Base-by-base conservation (phyloP, 805 yeast species). In the Lipomyces yamanashiensis region DNA sequence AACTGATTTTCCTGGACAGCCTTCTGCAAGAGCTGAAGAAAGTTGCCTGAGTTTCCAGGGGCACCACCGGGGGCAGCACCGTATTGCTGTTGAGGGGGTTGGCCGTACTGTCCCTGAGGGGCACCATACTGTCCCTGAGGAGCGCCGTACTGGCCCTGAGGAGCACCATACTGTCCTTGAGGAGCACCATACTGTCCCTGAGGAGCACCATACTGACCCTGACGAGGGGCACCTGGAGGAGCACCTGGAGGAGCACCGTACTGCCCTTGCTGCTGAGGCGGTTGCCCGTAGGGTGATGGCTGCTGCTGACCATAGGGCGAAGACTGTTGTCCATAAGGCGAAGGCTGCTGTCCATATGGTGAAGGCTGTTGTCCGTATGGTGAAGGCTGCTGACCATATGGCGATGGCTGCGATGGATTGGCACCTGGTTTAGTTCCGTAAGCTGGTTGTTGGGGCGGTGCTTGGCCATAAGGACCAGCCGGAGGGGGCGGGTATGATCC, bases 1-100 rank as follows among this genome's bases (percentile, higher is more conserved):
- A 73, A 62, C 3, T 52, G 54, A 63, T 73, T 73, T 55, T 73
- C 74, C 58, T 63, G 71, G 7, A 73, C 75, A 12, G 68, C 68
- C 23, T 58, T 53, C 47, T 56, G 60, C 17, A 73, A 67, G 21
- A 67, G 19, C 36, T 59, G 47, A 21, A 68, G 57, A 62, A 67
- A 71, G 43, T 66, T 65, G 21, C 52, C 48, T 8, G 37, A 37
- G 4, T 55, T 60, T 12, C 61, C 64, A 34, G 57, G 63, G 5
- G 65, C 67, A 37, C 23, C 15, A 15, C 55, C 7, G 52, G 41
- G 13, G 59, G 61, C 17, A 7, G 41, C 28, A 7, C 58, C 58
- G 48, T 57, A 58, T 17, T 48, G 52, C 3, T 50, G 50, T 9
- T 55, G 65, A 7, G 59, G 63, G 19, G 47, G 58, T 7, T 28